These are phyloP conservation scores for Parastagonospora avenae DNA, from an alignment of 2,329 filamentous ascomycete genomes.

Conservation along the genomic window DNA sequence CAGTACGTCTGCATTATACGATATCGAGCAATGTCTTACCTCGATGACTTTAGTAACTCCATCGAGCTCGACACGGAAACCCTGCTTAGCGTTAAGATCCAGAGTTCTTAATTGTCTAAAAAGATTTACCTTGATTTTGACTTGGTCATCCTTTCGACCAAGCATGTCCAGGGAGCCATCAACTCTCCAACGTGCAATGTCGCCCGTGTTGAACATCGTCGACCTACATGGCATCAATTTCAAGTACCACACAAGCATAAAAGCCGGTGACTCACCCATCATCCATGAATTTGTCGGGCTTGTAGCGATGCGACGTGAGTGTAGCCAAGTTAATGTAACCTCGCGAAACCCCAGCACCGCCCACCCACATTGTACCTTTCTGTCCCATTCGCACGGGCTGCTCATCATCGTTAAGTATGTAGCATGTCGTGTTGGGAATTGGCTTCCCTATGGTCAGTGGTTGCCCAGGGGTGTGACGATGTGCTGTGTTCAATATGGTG, in stretches of 20 bases:
- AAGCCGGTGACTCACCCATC: slow-evolving; percentile 53
- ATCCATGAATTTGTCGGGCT: slow-evolving; percentile 56
- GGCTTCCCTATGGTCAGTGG: slow-evolving; percentile 61
- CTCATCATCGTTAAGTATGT: slow-evolving; percentile 57
- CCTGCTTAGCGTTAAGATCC: slow-evolving; percentile 38
- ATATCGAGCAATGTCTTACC: slow-evolving; percentile 3
- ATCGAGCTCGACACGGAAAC: slow-evolving; percentile 66
- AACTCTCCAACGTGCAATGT: slow-evolving; percentile 60
- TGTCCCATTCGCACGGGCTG: slow-evolving; percentile 55
- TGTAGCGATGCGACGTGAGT: slow-evolving; percentile 58
- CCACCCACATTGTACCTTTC: slow-evolving; percentile 62
- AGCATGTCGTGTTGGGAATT: slow-evolving; percentile 62
- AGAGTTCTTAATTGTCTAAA: neutral
- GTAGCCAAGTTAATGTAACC: slow-evolving; percentile 62
- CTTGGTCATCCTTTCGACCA: slow-evolving; percentile 65
- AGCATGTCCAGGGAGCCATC: slow-evolving; percentile 62
- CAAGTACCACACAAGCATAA: neutral
- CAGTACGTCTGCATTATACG: neutral
- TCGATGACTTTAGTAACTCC: slow-evolving; percentile 53
- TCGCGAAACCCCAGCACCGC: slow-evolving; percentile 60
- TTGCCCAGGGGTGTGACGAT: slow-evolving; percentile 54
- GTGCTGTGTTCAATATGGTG: slow-evolving; percentile 64
- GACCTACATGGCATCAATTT: slow-evolving; percentile 19
- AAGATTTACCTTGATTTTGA: slow-evolving; percentile 59
- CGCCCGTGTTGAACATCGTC: slow-evolving; percentile 66